Evolutionary conservation across 2,329 filamentous ascomycete species (phyloP).

Genomic region (Colletotrichum musae): DNA sequence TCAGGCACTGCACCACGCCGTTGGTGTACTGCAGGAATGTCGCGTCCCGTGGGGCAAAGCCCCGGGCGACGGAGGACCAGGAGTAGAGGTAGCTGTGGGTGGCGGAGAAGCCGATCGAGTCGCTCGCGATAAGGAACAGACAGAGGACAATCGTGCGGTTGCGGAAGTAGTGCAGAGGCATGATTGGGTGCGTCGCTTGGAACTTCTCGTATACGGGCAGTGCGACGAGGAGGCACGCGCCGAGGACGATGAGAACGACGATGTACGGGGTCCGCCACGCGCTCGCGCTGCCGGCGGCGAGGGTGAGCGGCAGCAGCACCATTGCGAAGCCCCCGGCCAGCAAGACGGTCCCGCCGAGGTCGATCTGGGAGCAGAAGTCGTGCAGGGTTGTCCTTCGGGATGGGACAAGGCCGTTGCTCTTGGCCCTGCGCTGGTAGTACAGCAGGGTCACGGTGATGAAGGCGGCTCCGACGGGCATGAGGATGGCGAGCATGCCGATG

Average conservation of each 20-base stretch:
- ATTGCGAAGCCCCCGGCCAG: conserved; percentile 63
- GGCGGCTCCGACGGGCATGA: conserved; percentile 61
- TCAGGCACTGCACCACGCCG: conserved; percentile 55
- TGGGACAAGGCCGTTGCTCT: conserved; percentile 39
- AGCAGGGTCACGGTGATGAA: conserved; percentile 42
- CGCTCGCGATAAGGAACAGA: conserved; percentile 44
- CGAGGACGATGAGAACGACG: conserved; percentile 64
- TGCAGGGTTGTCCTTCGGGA: conserved; percentile 38
- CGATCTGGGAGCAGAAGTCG: conserved; percentile 46
- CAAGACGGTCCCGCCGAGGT: conserved; percentile 60
- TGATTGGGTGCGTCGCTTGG: conserved; percentile 62
- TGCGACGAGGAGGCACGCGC: conserved; percentile 62
- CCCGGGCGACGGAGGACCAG: conserved; percentile 55
- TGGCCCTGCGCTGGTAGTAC: conserved; percentile 44
- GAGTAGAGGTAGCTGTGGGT: conserved; percentile 60
- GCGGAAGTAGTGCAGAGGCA: conserved; percentile 57
- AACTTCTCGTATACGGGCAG: conserved; percentile 63
- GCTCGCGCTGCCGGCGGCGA: conserved; percentile 57
- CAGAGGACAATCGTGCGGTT: conserved; percentile 45
- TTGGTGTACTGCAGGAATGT: conserved; percentile 52
- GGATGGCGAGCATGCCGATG: conserved; percentile 71
- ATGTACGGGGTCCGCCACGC: conserved; percentile 60
- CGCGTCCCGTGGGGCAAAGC: conserved; percentile 46
- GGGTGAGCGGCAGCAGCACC: conserved; percentile 70
- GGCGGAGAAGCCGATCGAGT: conserved; percentile 49